Base-by-base conservation (phyloP, 2,329 filamentous ascomycete genomes). In the Gyromitra esculenta region DNA sequence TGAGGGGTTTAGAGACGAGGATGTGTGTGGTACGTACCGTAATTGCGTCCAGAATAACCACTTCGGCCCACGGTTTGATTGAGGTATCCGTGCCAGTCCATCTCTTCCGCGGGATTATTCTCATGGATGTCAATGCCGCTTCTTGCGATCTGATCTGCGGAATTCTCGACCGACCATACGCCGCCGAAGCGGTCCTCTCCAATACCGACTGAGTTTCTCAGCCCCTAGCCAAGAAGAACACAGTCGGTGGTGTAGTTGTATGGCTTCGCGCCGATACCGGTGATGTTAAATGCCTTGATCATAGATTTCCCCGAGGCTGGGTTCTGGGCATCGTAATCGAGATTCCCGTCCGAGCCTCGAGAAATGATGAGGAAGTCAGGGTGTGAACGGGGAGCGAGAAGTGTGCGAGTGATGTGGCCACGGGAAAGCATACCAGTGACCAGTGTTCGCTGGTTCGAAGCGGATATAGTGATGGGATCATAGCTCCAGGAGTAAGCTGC, bases 171-270 rank as follows among this genome's bases (percentile, higher is more conserved):
- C 18, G 84, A 85, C 84, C 86, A 89, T 75, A 89, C 85, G 18
- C 85, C 86, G 21, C 87, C 87, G 0, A 84, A 3, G 81, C 73
- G 0, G 86, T 87, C 64, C 82, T 91, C 90, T n/a, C 85, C 89
- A 2, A 93, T 84, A 8, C 91, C 91, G 3, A 92, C 91, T 0
- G 90, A 89, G 82, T 93, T 93, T 48, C 91, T 86, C 67, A 94
- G 85, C 9, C 91, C 91, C 91, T 91, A 93, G 15, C 90, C 88
- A 1, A 89, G 82, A 0, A 87, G 80, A 11, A 82, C 79, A 1
- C 87, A 87, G 13, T 88, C 79, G 83, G 83, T 79, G 45, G 86
- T 85, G 60, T 86, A 89, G 79, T 87, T 83, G 72, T 85, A 83
- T 75, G 87, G 87, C 0, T 83, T 81, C 5, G 81, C 80, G 7